A percentile compares a stretch with the other conserved stretches of the same genome.
These are phyloP conservation scores for Deinandra increscens DNA, from an alignment of 129 eudicot genomes.

Conservation along the genomic window DNA sequence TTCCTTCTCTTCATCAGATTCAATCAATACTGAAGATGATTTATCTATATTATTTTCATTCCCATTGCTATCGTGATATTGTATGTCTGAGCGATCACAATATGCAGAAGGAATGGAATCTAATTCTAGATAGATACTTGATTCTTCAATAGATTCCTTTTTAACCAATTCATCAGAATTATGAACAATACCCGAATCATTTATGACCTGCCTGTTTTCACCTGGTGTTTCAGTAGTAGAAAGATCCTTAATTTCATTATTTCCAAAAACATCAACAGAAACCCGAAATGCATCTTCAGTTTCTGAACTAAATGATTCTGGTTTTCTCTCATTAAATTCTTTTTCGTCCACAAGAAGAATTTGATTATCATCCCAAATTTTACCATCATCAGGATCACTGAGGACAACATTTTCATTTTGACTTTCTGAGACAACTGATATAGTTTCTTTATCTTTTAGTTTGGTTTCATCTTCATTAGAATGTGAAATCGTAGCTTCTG, in stretches of 20 bases:
- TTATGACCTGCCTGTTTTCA: constrained; percentile 7
- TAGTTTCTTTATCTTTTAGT: constrained; percentile 21
- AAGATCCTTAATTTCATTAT: constrained; percentile 16
- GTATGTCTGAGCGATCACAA: constrained; percentile 26
- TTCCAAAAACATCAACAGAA: constrained; percentile 2
- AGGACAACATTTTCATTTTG: constrained; percentile 17
- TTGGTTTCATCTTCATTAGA: constrained; percentile 26
- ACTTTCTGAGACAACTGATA: constrained; percentile 26
- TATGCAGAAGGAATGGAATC: constrained; percentile 17
- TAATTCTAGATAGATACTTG: constrained; percentile 27
- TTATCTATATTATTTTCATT: constrained; percentile 6
- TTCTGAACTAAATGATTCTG: constrained; percentile 15
- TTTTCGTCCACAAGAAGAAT: constrained; percentile 8
- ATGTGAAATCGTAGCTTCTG: constrained; percentile 25
- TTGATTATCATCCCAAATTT: constrained; percentile 6
- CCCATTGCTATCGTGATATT: constrained; percentile 13
- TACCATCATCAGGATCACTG: constrained; percentile 17
- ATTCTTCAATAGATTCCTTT: constrained; percentile 23
- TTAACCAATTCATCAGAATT: constrained; percentile 17
- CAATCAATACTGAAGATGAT: background rate
- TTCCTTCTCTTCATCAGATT: constrained; percentile 25
- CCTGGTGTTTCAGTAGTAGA: constrained; percentile 14
- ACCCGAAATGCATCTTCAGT: constrained; percentile 4
- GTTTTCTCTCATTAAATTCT: constrained; percentile 18
- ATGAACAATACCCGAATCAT: background rate